Conservation (phyloP, 2,329 filamentous ascomycete species). For the Stromatinia cepivora region DNA sequence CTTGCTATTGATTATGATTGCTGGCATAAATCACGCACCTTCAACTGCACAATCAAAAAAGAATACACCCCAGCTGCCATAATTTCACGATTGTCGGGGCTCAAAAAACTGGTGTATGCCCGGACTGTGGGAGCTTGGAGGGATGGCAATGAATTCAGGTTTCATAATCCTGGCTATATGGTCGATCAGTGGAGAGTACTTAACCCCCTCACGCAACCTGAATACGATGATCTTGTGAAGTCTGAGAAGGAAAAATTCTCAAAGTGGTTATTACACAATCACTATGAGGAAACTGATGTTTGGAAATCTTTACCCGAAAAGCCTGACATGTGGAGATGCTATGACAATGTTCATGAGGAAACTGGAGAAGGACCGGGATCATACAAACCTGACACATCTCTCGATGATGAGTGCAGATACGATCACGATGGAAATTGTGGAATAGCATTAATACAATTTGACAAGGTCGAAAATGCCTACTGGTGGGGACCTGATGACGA, state of each 20-base stretch:
- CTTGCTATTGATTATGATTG: conserved; percentile 6
- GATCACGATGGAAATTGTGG: neutral
- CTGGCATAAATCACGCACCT: neutral
- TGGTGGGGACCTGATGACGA: conserved; percentile 1
- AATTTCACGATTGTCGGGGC: neutral
- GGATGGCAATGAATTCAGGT: neutral
- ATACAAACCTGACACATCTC: neutral
- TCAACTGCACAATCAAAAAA: neutral
- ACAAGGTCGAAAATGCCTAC: conserved; percentile 7
- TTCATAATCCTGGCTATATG: neutral
- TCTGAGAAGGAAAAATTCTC: neutral
- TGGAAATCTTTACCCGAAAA: neutral
- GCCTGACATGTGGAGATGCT: conserved; percentile 7
- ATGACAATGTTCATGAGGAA: no score
- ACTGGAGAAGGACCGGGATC: neutral
- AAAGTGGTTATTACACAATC: neutral
- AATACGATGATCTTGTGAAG: neutral
- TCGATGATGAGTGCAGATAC: neutral
- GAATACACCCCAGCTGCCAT: conserved; percentile 3
- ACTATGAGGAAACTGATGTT: neutral
- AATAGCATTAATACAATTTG: conserved; percentile 2
- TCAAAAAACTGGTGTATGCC: neutral
- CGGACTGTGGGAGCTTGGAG: conserved; percentile 1
- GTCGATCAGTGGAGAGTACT: neutral
- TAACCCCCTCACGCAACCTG: neutral